Evolutionary conservation across 768 basidiomycete genomes (phyloP), one percentile per base, ranked within the genome.

Genomic region (Lactifluus rugatus): DNA sequence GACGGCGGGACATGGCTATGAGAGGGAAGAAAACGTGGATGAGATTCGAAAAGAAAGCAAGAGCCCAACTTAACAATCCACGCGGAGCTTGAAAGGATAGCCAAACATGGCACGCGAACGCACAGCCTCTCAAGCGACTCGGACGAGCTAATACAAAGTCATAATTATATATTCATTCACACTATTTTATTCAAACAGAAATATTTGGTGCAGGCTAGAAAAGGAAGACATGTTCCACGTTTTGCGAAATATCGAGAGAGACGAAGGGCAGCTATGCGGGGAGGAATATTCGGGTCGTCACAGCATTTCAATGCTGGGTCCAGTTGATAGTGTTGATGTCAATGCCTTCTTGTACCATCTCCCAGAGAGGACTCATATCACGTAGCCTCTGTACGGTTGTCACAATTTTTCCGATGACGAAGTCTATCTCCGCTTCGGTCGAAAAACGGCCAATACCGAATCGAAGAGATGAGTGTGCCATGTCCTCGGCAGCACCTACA

Each of bases 331-430:
- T 79, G 68, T 84, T 93, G 65, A 98, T 81, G 70, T 99, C 96
- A 59, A 98, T 94, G 44, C 95, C 95, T 70, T 98, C 96, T 73
- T 96, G 93, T 16, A 98, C 94, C 94, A 99, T 97, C 75, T 99
- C 96, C 95, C 95, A 99, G 54, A 99, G 73, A 34, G 96, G 96
- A 68, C 92, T 94, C 91, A 99, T 93, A 60, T 99, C 95, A 51
- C 95, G 82, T 62, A 99, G 79, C 62, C 79, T 81, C 49, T 84
- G 81, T 13, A 98, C 96, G n/a, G 89, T 89, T 31, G 78, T 76
- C 19, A 94, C 82, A 52, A 98, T 92, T 67, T 91, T 86, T 63
- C 82, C 78, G 39, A 94, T 80, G 49, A 99, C 95, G 64, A 89
- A 93, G 70, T 99, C 96, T 57, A 99, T 80, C 73, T 99, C 96